phyloP scores from a whole-genome alignment of 148 eudicot species.

The Cornus suecica region DNA sequence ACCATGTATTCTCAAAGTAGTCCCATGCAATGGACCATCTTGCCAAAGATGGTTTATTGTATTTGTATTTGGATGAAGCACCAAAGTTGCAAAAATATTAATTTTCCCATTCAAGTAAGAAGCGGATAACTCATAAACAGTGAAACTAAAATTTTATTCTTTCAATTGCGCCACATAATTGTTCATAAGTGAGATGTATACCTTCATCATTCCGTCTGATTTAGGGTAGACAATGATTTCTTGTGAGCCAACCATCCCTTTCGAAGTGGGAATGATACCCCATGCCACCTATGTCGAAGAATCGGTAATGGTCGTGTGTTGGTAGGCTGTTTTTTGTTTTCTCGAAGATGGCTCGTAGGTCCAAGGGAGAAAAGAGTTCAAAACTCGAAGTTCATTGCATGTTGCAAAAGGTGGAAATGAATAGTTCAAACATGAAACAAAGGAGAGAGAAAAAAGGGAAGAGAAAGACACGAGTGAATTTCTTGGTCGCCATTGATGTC shows the following conservation, averaged over 20 bases:
- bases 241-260: slow-evolving; percentile 13
- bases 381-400: slow-evolving; percentile 15
- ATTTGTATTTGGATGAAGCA: not conserved
- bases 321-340: slow-evolving; percentile 24
- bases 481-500: too few relatives aligned
- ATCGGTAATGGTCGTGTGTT: slow-evolving; percentile 11
- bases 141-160: not conserved
- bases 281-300: slow-evolving; percentile 16
- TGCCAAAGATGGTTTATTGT: slow-evolving; percentile 17
- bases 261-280: slow-evolving; percentile 8
- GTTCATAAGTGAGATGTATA: not conserved
- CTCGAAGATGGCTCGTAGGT: slow-evolving; percentile 19
- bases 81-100: not conserved
- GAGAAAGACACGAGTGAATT: too few relatives aligned
- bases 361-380: slow-evolving; percentile 28
- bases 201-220: not conserved
- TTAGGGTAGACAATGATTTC: slow-evolving; percentile 7
- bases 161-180: not conserved
- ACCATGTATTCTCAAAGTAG: not conserved
- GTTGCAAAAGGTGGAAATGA: slow-evolving; percentile 15
- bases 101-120: not conserved
- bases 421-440: slow-evolving; percentile 5
- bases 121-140: slow-evolving; percentile 12
- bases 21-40: slow-evolving; percentile 10
- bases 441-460: not conserved